These are phyloP conservation scores for Aspergillus cavernicola DNA, from an alignment of 495 filamentous ascomycete genomes.

Conservation along the genomic window DNA sequence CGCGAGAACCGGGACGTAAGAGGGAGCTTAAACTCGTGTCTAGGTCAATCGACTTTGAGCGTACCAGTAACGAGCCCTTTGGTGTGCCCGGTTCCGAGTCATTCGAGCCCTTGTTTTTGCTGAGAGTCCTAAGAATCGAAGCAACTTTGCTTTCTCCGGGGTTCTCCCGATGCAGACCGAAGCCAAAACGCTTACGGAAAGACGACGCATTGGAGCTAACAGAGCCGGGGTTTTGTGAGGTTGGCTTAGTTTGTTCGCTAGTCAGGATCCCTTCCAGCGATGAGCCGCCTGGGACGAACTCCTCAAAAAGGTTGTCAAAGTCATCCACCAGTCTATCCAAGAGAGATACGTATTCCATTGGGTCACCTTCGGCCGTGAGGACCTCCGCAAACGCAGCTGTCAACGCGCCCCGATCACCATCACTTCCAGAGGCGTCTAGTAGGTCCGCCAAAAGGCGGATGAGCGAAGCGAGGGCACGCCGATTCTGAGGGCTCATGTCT, in stretches of 20 bases:
- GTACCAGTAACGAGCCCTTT: slow-evolving; percentile 56
- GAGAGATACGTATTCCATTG: slow-evolving; percentile 82
- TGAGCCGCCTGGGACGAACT: slow-evolving; percentile 49
- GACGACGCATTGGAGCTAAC: slow-evolving; percentile 75
- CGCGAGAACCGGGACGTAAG: slow-evolving; percentile 63
- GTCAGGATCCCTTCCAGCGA: slow-evolving; percentile 40
- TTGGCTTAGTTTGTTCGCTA: slow-evolving; percentile 46
- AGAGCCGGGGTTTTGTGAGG: slow-evolving; percentile 51
- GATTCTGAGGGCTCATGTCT: slow-evolving; percentile 88
- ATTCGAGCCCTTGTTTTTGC: slow-evolving; percentile 68
- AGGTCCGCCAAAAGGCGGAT: slow-evolving; percentile 85
- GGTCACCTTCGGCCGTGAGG: slow-evolving; percentile 69
- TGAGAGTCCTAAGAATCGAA: slow-evolving; percentile 83
- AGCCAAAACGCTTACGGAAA: slow-evolving; percentile 75
- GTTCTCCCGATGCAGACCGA: slow-evolving; percentile 72
- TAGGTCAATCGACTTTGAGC: slow-evolving; percentile 81
- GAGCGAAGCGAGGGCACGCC: slow-evolving; percentile 77
- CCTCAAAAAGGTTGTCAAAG: slow-evolving; percentile 81
- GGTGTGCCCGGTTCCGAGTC: slow-evolving; percentile 55
- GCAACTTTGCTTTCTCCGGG: slow-evolving; percentile 61
- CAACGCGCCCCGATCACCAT: slow-evolving; percentile 85
- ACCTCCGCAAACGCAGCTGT: slow-evolving; percentile 90
- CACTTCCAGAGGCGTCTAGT: slow-evolving; percentile 89
- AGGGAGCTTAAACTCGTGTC: slow-evolving; percentile 48
- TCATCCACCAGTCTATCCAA: slow-evolving; percentile 92